Percentiles rank a stretch among this genome's conserved stretches.
phyloP scores from a whole-genome alignment of 768 basidiomycete genomes.

The Udeniomyces megalosporus region DNA sequence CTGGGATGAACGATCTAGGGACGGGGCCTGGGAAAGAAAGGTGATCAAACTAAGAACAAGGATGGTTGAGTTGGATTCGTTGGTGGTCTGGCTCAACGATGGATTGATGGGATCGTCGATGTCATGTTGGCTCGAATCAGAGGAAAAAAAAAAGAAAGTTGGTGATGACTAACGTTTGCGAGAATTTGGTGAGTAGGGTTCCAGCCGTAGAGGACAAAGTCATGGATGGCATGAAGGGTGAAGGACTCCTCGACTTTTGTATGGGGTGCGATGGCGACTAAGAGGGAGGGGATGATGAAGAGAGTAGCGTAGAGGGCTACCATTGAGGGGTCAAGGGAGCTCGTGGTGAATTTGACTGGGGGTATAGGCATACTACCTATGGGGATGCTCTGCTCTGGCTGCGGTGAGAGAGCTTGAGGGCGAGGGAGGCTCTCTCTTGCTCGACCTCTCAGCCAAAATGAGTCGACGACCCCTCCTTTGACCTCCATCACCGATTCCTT shows the following conservation, averaged over 20 bases:
- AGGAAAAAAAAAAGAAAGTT: not conserved
- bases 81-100: no score
- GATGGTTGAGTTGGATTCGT: no score
- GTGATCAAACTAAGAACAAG: constrained; percentile 67
- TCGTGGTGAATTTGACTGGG: not conserved
- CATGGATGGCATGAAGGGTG: constrained; percentile 80
- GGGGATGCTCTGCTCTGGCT: no score
- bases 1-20: constrained; percentile 72
- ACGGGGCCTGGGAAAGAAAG: constrained; percentile 73
- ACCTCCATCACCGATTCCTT: not conserved
- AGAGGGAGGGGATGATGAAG: constrained; percentile 25
- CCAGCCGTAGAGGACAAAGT: constrained; percentile 63
- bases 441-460: no score
- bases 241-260: constrained; percentile 98
- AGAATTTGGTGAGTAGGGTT: constrained; percentile 1
- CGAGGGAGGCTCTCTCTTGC: not conserved
- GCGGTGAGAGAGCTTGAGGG: not conserved
- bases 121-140: no score
- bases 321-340: not conserved
- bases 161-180: not conserved
- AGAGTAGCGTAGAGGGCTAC: constrained; percentile 4
- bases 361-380: not conserved
- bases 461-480: no score
- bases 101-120: no score
- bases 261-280: constrained; percentile 67